Evolutionary conservation across 805 yeast genomes (phyloP).

Genomic region (Osmozyma mogii): DNA sequence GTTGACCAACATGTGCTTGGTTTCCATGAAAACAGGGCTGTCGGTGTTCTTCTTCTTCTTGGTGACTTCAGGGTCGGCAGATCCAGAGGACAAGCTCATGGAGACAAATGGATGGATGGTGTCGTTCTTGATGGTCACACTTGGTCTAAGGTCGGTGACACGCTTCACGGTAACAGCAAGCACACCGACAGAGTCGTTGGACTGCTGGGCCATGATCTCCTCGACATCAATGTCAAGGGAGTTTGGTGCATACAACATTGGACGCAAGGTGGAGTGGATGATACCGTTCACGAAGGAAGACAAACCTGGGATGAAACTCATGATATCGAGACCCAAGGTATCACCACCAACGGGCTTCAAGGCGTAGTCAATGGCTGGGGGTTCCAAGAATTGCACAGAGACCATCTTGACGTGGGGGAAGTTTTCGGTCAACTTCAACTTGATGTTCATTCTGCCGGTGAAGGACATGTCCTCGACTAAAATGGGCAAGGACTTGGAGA

Average conservation of each 20-base stretch:
- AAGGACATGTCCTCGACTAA: slow-evolving; percentile 76
- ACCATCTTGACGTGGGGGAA: slow-evolving; percentile 77
- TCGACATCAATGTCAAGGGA: slow-evolving; percentile 69
- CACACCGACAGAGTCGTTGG: slow-evolving; percentile 64
- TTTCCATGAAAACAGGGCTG: slow-evolving; percentile 61
- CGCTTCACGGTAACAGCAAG: slow-evolving; percentile 55
- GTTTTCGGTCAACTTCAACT: slow-evolving; percentile 49
- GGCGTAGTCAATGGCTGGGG: slow-evolving; percentile 71
- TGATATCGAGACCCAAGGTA: slow-evolving; percentile 76
- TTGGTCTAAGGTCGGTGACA: slow-evolving; percentile 42
- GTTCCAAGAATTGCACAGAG: slow-evolving; percentile 64
- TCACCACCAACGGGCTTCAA: slow-evolving; percentile 87
- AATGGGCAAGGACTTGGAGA: slow-evolving; percentile 69
- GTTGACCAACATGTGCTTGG: slow-evolving; percentile 51
- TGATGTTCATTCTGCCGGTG: slow-evolving; percentile 59
- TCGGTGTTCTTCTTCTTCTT: slow-evolving; percentile 48
- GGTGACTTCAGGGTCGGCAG: slow-evolving; percentile 43
- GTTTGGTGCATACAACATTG: slow-evolving; percentile 78
- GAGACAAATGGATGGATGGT: slow-evolving; percentile 50
- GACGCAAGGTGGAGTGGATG: slow-evolving; percentile 64
- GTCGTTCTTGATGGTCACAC: slow-evolving; percentile 27
- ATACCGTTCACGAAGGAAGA: slow-evolving; percentile 61
- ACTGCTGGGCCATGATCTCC: slow-evolving; percentile 54
- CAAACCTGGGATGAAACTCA: slow-evolving; percentile 79
- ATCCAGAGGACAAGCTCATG: slow-evolving; percentile 28